Evolutionary conservation across 2,329 filamentous ascomycete species (phyloP).

Genomic region (Corinectria fuckeliana): DNA sequence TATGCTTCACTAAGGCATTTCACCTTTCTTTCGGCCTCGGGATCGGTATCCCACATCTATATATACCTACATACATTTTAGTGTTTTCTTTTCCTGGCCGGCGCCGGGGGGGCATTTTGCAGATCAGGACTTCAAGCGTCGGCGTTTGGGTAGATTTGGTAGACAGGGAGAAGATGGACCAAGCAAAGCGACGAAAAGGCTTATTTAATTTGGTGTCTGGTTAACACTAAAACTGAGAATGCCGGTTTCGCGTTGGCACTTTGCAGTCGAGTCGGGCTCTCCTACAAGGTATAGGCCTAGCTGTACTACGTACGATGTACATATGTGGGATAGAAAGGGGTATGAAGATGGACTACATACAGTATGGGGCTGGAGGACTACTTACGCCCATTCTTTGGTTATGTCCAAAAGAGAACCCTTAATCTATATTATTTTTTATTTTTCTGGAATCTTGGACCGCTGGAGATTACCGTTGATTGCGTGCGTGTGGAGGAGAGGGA

Average conservation of each 20-base stretch:
- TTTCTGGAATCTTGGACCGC: background rate
- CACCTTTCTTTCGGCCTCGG: slow-evolving; percentile 23
- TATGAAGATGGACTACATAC: background rate
- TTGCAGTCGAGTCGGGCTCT: background rate
- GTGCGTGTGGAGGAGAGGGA: background rate
- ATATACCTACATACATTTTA: slow-evolving; percentile 9
- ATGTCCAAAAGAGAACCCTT: background rate
- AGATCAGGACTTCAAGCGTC: slow-evolving; percentile 35
- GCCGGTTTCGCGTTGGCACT: background rate
- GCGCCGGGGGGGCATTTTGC: slow-evolving; percentile 31
- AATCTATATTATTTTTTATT: background rate
- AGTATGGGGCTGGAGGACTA: background rate
- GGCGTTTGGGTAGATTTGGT: slow-evolving; percentile 36
- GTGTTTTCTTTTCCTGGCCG: slow-evolving; percentile 27
- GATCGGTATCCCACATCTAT: background rate
- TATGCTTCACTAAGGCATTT: slow-evolving; percentile 22
- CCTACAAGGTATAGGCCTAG: background rate
- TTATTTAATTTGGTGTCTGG: background rate
- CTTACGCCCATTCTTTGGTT: background rate
- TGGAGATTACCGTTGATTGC: background rate
- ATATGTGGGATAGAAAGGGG: background rate
- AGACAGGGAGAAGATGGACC: background rate
- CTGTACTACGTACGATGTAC: background rate
- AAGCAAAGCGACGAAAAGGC: background rate
- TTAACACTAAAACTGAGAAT: background rate